Evolutionary conservation across 441 rosid species (phyloP).

Genomic region (Gossypium gossypioides): DNA sequence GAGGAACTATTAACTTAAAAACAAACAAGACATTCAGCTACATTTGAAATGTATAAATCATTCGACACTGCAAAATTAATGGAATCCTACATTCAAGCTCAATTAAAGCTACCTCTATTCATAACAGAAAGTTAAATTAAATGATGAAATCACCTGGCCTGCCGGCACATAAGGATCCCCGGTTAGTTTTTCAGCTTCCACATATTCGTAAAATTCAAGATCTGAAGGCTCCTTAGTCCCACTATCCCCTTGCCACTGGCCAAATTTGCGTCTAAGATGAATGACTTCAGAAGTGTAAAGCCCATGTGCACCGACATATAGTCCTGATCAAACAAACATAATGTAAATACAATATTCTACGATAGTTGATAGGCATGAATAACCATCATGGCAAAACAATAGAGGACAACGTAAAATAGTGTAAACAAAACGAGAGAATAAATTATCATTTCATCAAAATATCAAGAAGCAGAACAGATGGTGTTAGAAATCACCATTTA

Average conservation of each 20-base stretch:
- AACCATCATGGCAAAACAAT: constrained; percentile 8
- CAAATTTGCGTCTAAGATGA: constrained; percentile 66
- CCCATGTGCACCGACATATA: constrained; percentile 84
- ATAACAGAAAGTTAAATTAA: neutral
- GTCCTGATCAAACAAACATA: constrained; percentile 44
- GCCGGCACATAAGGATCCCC: constrained; percentile 95
- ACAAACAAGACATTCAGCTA: neutral
- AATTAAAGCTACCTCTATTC: neutral
- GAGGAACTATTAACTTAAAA: neutral
- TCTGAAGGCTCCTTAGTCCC: constrained; percentile 41
- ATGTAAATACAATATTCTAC: constrained; percentile 2
- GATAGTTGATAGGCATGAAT: neutral
- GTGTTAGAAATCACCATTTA: constrained; percentile 47
- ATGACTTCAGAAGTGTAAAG: constrained; percentile 82
- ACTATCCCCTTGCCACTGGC: constrained; percentile 65
- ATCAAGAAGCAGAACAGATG: neutral
- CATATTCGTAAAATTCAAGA: constrained; percentile 87
- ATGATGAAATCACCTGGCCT: constrained; percentile 59
- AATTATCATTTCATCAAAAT: neutral
- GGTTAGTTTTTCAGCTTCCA: constrained; percentile 78
- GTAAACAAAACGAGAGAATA: neutral
- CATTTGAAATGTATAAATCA: neutral
- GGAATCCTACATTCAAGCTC: neutral
- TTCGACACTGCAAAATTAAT: neutral
- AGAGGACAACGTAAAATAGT: neutral